These are phyloP conservation scores for Globisporangium orthogonon DNA, from an alignment of 352 stramenopile genomes.

Conservation along the genomic window DNA sequence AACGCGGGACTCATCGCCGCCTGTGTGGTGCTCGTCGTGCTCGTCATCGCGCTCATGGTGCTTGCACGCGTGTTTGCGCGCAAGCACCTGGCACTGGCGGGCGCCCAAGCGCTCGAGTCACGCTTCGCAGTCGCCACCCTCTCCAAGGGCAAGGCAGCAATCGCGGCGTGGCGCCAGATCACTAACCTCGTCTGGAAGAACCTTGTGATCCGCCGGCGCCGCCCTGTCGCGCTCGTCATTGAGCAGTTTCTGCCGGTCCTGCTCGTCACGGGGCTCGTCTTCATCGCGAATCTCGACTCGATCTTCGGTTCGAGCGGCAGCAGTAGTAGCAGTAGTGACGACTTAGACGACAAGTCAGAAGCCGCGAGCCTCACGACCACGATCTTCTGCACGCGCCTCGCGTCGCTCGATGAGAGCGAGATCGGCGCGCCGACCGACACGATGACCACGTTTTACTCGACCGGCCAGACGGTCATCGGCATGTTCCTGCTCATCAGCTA, in stretches of 20 bases:
- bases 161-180: slow-evolving; percentile 39
- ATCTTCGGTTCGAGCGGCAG: slow-evolving; percentile 22
- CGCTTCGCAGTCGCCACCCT: slow-evolving; percentile 16
- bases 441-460: slow-evolving; percentile 57
- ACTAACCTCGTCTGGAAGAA: slow-evolving; percentile 77
- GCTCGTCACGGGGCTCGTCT: slow-evolving; percentile 38
- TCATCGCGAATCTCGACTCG: slow-evolving; percentile 55
- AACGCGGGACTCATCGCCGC: slow-evolving; percentile 28
- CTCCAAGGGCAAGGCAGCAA: slow-evolving; percentile 20
- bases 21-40: slow-evolving; percentile 24
- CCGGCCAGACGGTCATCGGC: slow-evolving; percentile 51
- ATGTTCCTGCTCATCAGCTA: slow-evolving; percentile 58
- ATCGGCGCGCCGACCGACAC: slow-evolving; percentile 34
- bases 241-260: slow-evolving; percentile 52
- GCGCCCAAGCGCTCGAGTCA: slow-evolving; percentile 15
- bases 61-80: background rate
- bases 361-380: slow-evolving; percentile 10
- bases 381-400: slow-evolving; percentile 33
- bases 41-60: slow-evolving; percentile 15
- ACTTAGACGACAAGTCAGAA: slow-evolving; percentile 6
- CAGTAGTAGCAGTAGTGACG: background rate
- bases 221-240: slow-evolving; percentile 47
- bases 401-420: slow-evolving; percentile 15
- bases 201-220: slow-evolving; percentile 34
- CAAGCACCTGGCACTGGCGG: slow-evolving; percentile 9